Evolutionary conservation across 2,329 filamentous ascomycete species (phyloP).

Genomic region (Hyphodiscus sp.): DNA sequence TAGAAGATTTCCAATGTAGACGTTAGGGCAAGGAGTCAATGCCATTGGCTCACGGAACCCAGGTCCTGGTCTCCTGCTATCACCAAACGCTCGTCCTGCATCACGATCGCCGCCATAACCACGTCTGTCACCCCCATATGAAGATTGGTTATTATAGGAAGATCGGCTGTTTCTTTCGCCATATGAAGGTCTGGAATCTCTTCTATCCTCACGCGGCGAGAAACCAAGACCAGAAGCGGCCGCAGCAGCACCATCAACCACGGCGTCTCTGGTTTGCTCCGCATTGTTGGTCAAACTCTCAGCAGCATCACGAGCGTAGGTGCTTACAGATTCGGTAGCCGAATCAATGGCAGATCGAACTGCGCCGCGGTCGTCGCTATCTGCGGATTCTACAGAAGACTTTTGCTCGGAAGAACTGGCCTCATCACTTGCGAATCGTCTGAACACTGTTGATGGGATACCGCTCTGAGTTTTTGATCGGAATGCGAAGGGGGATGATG

Average conservation of each 20-base stretch:
- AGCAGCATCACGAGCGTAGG: slow-evolving; percentile 9
- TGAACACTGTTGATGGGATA: slow-evolving; percentile 34
- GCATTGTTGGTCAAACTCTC: slow-evolving; percentile 6
- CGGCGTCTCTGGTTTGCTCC: slow-evolving; percentile 3
- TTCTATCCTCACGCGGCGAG: not conserved
- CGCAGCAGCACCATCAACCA: slow-evolving; percentile 8
- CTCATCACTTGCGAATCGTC: slow-evolving; percentile 42
- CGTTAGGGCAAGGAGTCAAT: slow-evolving; percentile 11
- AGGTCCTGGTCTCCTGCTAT: not conserved
- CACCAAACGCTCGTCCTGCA: not conserved
- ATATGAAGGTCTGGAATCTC: slow-evolving; percentile 1
- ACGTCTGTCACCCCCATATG: not conserved
- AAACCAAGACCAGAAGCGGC: slow-evolving; percentile 7
- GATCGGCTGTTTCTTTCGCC: not conserved
- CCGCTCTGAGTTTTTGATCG: slow-evolving; percentile 30
- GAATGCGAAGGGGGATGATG: slow-evolving; percentile 31
- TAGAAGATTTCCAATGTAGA: slow-evolving; percentile 66
- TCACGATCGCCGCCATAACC: not conserved
- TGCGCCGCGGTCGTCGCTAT: slow-evolving; percentile 20
- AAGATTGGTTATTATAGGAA: no score
- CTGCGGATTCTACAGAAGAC: slow-evolving; percentile 3
- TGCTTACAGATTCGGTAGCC: slow-evolving; percentile 14
- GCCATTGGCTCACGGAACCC: not conserved
- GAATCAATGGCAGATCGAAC: slow-evolving; percentile 20
- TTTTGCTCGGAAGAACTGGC: slow-evolving; percentile 22